Evolutionary conservation across 352 stramenopile genomes (phyloP), one percentile per base, ranked within the genome.

Genomic region (Phytophthora citricola): DNA sequence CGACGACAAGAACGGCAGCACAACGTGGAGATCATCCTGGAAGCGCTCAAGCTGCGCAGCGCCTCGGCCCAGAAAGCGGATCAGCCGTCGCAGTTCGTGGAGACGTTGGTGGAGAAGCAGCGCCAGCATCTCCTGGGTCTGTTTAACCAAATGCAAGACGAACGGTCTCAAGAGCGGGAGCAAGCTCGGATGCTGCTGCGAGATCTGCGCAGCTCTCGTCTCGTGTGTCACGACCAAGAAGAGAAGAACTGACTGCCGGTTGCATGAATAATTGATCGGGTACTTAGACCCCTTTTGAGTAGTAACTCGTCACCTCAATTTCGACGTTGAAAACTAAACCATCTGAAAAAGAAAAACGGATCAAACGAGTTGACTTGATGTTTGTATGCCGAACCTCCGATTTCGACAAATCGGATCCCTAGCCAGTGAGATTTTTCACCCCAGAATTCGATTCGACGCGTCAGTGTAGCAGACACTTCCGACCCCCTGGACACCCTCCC

Each of bases 11-110:
- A 81, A 38, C 70, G 73, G 0, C 66, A 79, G 31, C 70, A 79
- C 40, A 78, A 77, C 26, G 48, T 78, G 29, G 73, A 81, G 53
- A 62, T 81, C 40, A 77, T 81, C 34, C 41, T 81, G 10, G 62
- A 78, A 53, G 58, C 72, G 26, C 73, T 81, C 15, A 78, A 68
- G 50, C 26, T 75, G 56, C 66, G 62, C 22, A 66, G 41, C 72
- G 65, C 50, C 8, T 63, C 50, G 0, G 22, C 51, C 5, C 65
- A 72, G 43, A 72, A 69, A 49, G 12, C 60, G 17, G 56, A 71
- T 43, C 70, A 75, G 40, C 65, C 55, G 58, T 70, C 62, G 8
- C 61, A 44, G 34, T 71, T 68, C 44, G 70, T 76, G 29, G 70
- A 78, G 34, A 44, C 62, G 5, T 60, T 81, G 26, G 70, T 81